Conservation (phyloP, 768 basidiomycete genomes). For the Leccinum aurantiacum region DNA sequence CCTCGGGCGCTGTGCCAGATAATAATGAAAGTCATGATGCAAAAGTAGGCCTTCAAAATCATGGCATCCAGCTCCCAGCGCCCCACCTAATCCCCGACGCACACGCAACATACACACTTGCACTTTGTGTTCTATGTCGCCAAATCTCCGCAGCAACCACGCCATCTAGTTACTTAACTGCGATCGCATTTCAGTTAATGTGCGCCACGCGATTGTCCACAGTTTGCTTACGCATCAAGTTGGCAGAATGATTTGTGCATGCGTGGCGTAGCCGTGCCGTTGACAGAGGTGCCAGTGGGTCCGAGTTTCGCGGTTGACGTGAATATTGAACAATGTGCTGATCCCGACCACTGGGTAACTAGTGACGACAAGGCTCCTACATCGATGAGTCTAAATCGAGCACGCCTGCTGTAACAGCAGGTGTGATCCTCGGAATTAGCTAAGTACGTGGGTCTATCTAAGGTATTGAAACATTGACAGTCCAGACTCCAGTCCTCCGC, state of each 20-base stretch:
- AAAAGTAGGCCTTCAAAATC: background rate
- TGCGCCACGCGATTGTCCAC: background rate
- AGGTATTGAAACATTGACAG: background rate
- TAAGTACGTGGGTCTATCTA: background rate
- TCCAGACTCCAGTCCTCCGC: background rate
- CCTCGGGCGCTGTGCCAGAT: background rate
- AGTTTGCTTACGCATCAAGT: background rate
- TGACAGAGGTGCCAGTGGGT: background rate
- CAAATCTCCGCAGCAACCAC: background rate
- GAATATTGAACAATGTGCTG: background rate
- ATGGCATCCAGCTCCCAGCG: background rate
- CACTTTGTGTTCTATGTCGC: background rate
- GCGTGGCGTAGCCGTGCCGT: background rate
- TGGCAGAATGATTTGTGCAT: background rate
- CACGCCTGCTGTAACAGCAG: constrained; percentile 5
- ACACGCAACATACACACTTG: background rate
- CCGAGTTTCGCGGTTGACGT: background rate
- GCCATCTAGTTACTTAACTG: background rate
- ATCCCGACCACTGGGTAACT: background rate
- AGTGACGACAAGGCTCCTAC: background rate
- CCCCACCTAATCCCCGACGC: background rate
- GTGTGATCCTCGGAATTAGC: background rate
- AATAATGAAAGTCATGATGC: background rate
- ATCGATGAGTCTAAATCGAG: background rate
- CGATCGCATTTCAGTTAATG: background rate